Evolutionary conservation across 108 stramenopile species (phyloP), one percentile per base, ranked within the genome.

Genomic region (Nannochloropsis salina): DNA sequence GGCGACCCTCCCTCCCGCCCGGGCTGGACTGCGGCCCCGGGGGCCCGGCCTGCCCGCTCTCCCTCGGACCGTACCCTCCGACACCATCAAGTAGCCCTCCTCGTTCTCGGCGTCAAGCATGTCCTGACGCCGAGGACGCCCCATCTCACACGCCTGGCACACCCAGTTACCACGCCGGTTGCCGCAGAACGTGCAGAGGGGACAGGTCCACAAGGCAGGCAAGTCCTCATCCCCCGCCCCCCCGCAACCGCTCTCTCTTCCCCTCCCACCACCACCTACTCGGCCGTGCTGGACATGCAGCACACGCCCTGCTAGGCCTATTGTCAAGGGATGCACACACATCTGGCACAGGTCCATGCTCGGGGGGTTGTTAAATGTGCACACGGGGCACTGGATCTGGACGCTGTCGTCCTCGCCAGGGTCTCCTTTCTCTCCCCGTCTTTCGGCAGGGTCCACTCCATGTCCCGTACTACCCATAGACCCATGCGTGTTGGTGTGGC

Each of bases 111-210:
- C 15, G 61, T 8, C 61, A 2, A 74, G 61, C 61, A 74, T 74
- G n/a, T 74, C 61, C 8, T 74, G 61, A 3, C 61, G 61, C n/a
- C 61, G 61, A n/a, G 61, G 61, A 15, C 61, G 61, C 61, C 61
- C 61, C 61, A 74, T n/a, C 61, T 74, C 61, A 74, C 61, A 74
- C 20, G 61, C 61, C 8, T 74, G 61, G 61, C 61, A 74, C 15
- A 74, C 8, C 61, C 61, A 74, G n/a, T 74, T 74, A 2, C 61
- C 61, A n/a, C 61, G 4, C 61, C 6, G 15, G n/a, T 74, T 74
- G 8, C 61, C 61, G 5, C 61, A 15, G 6, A n/a, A 74, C 3
- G 61, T 74, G n/a, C 61, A 74, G 20, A 74, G n/a, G 4, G 61
- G 61, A 74, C 61, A 74, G n/a, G 61, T 74, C 61, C 61, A 74